Base-by-base conservation (phyloP, 2,329 filamentous ascomycete genomes). In the Metarhizium robertsii region DNA sequence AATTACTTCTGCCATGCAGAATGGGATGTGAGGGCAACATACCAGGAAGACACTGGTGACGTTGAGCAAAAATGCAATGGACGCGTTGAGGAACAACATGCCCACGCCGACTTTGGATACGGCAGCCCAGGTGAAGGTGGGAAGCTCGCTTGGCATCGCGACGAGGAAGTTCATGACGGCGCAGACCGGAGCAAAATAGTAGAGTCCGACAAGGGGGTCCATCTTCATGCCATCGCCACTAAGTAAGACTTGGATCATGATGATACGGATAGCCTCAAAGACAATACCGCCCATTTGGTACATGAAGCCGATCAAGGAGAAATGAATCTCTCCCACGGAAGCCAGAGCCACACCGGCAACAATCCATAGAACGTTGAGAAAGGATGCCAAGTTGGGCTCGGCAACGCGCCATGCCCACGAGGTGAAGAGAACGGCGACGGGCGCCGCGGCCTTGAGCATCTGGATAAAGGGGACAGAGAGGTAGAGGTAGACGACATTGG, bases 111-210 rank as follows among this genome's bases (percentile, higher is more conserved):
- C 69, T 32, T 78, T 76, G 65, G 82, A 77, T 60, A 91, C 73
- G 62, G 92, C 84, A 47, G 73, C 79, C 72, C 85, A 77, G 50
- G 81, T 78, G 72, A 95, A 83, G 42, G 67, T 75, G 40, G 81
- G 81, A 2, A 87, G 69, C 71, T 95, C 89, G n/a, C 83, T 75
- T 61, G 87, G 75, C 56, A 89, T 68, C 58, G 86, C 83, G 38
- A 90, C 83, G 42, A 86, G 62, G 55, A 86, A 75, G 73, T 95
- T 95, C 84, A 91, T 90, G 64, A 86, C 71, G 51, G 88, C 87
- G 71, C 90, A 95, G 51, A 90, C 85, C 5, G 90, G 90, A 0
- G 90, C 90, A 67, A 90, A 95, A 77, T 95, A 95, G 79, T 95
- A 95, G 25, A 95, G 80, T 36, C 88, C 90, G 59, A 94, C 89